Conservation (phyloP, 2,329 filamentous ascomycete species). For the Neophaeococcomyces mojaviensis region DNA sequence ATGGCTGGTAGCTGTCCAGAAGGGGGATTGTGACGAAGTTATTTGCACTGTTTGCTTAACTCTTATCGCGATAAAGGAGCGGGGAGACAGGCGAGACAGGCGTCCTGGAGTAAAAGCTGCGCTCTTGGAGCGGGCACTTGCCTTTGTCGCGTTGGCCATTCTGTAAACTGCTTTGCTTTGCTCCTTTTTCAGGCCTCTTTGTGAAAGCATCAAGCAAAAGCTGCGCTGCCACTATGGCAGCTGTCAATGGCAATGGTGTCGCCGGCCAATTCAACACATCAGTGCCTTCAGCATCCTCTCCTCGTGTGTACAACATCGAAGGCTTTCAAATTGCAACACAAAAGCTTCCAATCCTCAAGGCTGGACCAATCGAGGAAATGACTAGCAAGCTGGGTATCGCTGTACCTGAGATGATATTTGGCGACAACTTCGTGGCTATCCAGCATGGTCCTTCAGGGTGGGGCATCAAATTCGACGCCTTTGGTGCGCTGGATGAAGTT, state of each 20-base stretch:
- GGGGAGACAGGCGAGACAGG: too few relatives aligned
- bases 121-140: too few relatives aligned
- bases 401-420: slow-evolving; percentile 98
- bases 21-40: not conserved
- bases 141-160: too few relatives aligned
- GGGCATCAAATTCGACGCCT: slow-evolving; percentile 73
- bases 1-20: too few relatives aligned
- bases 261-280: slow-evolving; percentile 40
- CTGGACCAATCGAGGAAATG: slow-evolving; percentile 82
- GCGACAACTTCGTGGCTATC: slow-evolving; percentile 78
- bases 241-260: slow-evolving; percentile 16
- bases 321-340: slow-evolving; percentile 71
- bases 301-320: slow-evolving; percentile 54
- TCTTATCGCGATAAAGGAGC: not conserved
- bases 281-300: slow-evolving; percentile 32
- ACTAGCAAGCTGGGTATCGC: slow-evolving; percentile 71
- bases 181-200: too few relatives aligned
- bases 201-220: too few relatives aligned
- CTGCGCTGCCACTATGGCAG: too few relatives aligned
- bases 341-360: slow-evolving; percentile 91
- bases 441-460: slow-evolving; percentile 68
- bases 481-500: slow-evolving; percentile 79
- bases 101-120: too few relatives aligned
- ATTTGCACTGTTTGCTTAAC: not conserved
- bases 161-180: not conserved